Conservation (phyloP, 495 filamentous ascomycete genomes). For the Collariella sp. region DNA sequence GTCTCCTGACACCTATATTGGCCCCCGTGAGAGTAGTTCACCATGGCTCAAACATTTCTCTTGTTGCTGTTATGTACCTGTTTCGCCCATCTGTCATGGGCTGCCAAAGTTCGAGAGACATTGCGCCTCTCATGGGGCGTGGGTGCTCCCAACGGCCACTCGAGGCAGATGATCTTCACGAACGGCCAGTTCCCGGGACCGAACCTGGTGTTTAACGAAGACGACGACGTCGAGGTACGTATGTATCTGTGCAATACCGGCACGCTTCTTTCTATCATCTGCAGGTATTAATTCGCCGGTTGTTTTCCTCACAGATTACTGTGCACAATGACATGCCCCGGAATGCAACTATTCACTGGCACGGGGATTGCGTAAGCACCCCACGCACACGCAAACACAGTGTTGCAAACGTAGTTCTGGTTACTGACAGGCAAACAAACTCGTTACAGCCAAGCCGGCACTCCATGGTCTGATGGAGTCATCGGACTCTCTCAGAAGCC, state of each 20-base stretch:
- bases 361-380: neutral
- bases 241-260: too few species aligned
- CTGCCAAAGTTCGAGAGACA: neutral
- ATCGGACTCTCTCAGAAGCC: neutral
- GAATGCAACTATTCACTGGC: neutral
- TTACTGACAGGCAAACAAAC: neutral
- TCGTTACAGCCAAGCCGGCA: neutral
- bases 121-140: neutral
- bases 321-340: neutral
- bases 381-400: too few species aligned
- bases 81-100: neutral
- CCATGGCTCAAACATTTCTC: too few species aligned
- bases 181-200: neutral
- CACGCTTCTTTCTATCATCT: too few species aligned
- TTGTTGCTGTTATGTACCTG: neutral
- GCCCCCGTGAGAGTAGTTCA: too few species aligned
- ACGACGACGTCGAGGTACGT: too few species aligned
- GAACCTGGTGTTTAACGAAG: neutral
- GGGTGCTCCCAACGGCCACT: neutral
- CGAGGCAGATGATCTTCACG: neutral
- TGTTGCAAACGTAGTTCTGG: too few species aligned
- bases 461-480: neutral
- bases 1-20: too few species aligned
- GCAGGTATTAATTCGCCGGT: too few species aligned
- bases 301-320: neutral